Evolutionary conservation across 768 basidiomycete genomes (phyloP), one percentile per base, ranked within the genome.

Genomic region (Boletus fagicola): DNA sequence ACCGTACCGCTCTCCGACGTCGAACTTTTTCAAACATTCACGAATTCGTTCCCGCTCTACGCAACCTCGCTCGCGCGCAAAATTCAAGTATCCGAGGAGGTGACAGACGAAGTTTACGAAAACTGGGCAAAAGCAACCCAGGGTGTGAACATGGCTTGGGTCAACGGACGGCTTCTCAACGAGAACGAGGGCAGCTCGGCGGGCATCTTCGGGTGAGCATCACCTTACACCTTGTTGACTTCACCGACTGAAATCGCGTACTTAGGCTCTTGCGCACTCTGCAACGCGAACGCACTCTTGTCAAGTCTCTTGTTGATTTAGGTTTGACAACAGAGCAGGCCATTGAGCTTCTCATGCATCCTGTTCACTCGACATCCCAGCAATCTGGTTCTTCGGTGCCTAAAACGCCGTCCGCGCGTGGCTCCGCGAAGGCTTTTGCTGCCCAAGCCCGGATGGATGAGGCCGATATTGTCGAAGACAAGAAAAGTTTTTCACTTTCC

Each of bases 41-140:
- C 90, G 0, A 90, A 94, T 65, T 87, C 95, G 71, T 96, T 98
- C 74, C 95, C 96, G 0, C 88, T 83, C 68, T 96, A 95, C 66
- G 86, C 87, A 1, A 79, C 85, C 0, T 76, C 86, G 4, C 77
- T 97, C 31, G 82, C 89, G 0, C 84, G 92, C 4, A 85, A 87
- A 56, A 83, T 94, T 43, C 64, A 74, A 2, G 74, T 83, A 3
- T 80, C 83, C 56, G 68, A 73, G 10, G 75, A 72, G 13, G 63
- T 96, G 10, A 65, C 68, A 1, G 70, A 78, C 0, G 90, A 92
- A 65, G 68, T 94, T 7, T 66, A 76, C 22, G 67, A 65, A 9
- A 92, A 92, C 61, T 78, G 82, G 57, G 60, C 20, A 28, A 82
- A 78, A 57, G 81, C 76, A 16, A 76, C 82, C 56, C 75, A 72